phyloP scores from a whole-genome alignment of 345 rosid species.

The Euphorbia lathyris region DNA sequence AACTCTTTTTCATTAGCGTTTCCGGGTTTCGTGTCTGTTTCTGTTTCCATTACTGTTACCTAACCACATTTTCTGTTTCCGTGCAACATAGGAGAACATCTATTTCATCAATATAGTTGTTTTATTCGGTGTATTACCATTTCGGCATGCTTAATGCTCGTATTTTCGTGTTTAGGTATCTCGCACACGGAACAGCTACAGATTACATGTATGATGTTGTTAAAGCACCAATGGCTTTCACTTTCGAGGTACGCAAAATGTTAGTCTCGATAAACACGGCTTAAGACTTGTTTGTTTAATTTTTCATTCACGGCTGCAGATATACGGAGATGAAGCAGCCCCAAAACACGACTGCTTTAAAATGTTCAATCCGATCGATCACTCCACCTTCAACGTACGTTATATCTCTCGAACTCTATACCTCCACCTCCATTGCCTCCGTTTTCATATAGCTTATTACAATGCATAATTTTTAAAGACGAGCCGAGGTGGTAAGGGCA shows the following conservation, averaged over 20 bases:
- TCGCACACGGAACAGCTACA: conserved; percentile 98
- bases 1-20: too few species aligned
- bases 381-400: conserved; percentile 68
- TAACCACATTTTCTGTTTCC: too few species aligned
- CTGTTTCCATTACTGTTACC: too few species aligned
- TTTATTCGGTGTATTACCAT: neutral
- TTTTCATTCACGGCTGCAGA: conserved; percentile 43
- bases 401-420: neutral
- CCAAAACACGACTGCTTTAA: conserved; percentile 82
- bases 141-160: neutral
- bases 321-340: conserved; percentile 68
- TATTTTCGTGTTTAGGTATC: conserved; percentile 49
- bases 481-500: too few species aligned
- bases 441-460: too few species aligned
- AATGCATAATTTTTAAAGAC: too few species aligned
- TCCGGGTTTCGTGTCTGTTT: too few species aligned
- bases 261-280: neutral
- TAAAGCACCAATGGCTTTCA: conserved; percentile 91
- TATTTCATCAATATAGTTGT: neutral
- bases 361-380: conserved; percentile 90
- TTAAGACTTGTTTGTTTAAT: neutral
- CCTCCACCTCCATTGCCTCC: neutral
- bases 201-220: conserved; percentile 87
- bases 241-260: conserved; percentile 80
- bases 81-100: too few species aligned